phyloP scores from a whole-genome alignment of 345 rosid species.

The Erodium maritimum region DNA sequence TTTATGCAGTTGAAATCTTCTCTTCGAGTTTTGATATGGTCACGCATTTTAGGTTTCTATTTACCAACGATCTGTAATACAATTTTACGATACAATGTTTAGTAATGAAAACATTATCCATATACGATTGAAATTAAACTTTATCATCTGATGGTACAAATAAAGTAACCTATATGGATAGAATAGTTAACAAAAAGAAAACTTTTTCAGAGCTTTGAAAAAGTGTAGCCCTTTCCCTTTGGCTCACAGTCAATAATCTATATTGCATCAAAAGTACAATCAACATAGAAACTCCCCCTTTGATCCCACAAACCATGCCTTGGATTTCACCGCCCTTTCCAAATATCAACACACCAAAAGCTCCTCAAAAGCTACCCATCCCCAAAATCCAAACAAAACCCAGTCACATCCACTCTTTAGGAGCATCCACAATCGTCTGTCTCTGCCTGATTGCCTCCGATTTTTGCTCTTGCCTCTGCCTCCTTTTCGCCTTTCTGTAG shows the following conservation, averaged over 20 bases:
- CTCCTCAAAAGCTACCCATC: slow-evolving; percentile 9
- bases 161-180: no score
- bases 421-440: no score
- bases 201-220: background rate
- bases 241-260: background rate
- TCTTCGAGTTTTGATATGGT: no score
- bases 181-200: no score
- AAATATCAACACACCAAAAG: slow-evolving; percentile 7
- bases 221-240: background rate
- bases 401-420: slow-evolving; percentile 25
- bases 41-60: no score
- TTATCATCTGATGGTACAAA: no score
- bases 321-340: slow-evolving; percentile 11
- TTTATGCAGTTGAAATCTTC: no score
- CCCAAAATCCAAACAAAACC: slow-evolving; percentile 40
- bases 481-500: slow-evolving; percentile 8
- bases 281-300: slow-evolving; percentile 5
- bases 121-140: no score
- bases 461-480: slow-evolving; percentile 1
- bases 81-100: no score
- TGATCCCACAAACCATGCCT: slow-evolving; percentile 4
- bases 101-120: no score
- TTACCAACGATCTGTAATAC: no score
- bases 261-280: slow-evolving; percentile 4
- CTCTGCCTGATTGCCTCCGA: slow-evolving; percentile 9